phyloP scores from a whole-genome alignment of 2,329 filamentous ascomycete genomes.

The Pestalotiopsis sp. region DNA sequence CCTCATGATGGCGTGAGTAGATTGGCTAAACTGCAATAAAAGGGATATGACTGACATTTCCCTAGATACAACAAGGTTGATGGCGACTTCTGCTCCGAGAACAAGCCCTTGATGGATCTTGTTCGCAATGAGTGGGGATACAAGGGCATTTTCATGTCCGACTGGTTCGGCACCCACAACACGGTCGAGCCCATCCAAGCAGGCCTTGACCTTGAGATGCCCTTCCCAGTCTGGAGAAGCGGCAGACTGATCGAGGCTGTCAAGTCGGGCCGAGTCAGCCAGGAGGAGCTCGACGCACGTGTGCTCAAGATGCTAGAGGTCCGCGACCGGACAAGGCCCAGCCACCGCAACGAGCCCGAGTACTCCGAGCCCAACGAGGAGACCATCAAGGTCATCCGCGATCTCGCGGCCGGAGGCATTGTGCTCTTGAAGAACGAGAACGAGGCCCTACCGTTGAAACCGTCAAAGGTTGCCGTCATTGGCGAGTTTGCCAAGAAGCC shows the following conservation, averaged over 20 bases:
- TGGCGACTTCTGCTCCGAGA: constrained; percentile 23
- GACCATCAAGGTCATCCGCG: constrained; percentile 35
- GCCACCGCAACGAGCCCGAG: constrained; percentile 13
- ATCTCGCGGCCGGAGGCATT: constrained; percentile 60
- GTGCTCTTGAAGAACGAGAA: constrained; percentile 76
- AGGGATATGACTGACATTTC: neutral
- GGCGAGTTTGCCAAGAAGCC: constrained; percentile 2
- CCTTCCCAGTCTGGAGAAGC: constrained; percentile 23
- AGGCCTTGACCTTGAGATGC: constrained; percentile 35
- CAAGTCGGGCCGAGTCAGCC: constrained; percentile 13
- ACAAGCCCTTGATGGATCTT: constrained; percentile 23
- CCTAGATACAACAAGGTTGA: constrained; percentile 27
- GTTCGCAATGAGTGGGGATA: constrained; percentile 34
- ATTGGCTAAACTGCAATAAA: too few relatives aligned
- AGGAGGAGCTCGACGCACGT: constrained; percentile 16
- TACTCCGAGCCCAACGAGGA: constrained; percentile 14
- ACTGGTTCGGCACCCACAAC: constrained; percentile 34
- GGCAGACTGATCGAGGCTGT: constrained; percentile 18
- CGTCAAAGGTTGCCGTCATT: constrained; percentile 39
- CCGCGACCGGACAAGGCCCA: constrained; percentile 1
- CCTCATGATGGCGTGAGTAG: constrained; percentile 21
- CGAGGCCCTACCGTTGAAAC: constrained; percentile 60
- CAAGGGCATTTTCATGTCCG: constrained; percentile 34
- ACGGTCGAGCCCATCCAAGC: constrained; percentile 29
- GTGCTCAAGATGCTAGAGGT: constrained; percentile 16